Evolutionary conservation across 805 yeast genomes (phyloP), one percentile per base, ranked within the genome.

Genomic region (Monosporozyma aerobia): DNA sequence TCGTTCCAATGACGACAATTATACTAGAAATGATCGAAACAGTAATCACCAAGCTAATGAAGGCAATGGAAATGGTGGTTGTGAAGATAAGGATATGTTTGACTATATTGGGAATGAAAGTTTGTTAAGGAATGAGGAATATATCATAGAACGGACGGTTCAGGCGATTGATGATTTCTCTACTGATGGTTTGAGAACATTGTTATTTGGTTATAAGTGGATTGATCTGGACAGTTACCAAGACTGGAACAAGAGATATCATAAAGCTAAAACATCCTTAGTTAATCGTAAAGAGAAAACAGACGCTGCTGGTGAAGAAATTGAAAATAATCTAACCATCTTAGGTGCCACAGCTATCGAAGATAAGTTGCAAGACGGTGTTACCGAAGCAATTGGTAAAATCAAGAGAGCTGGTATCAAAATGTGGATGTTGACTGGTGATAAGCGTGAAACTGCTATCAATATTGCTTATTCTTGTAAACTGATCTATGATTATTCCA

Each of bases 391-490:
- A 0, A 90, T 94, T 57, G 97, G 89, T 54, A 90, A 89, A 63
- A 76, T 94, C 49, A 79, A 96, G 60, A 77, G 95, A 57, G 98
- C 99, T 0, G 96, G 96, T 2, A 89, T 94, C 53, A 88, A 85
- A 62, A 71, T 94, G 75, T 94, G 99, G 99, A 94, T 94, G 97
- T 73, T 94, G 48, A 94, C 99, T 0, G 99, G 99, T 46, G 99
- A 94, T 67, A 95, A 95, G 65, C 76, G 97, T 54, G 99, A 94
- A 69, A 94, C 99, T 0, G 99, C 99, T 1, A 90, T 94, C 55
- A 94, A 90, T 63, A 92, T 94, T 68, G 99, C 98, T 0, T 87
- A 90, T 63, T 87, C 99, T 6, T 94, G 99, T 68, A 82, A 89
- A 37, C 73, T 94, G 57, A 92, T 94, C 62, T 87, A 92, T 62